Percentiles rank a stretch among this genome's conserved stretches.
These are phyloP conservation scores for Trichophaea hybrida DNA, from an alignment of 2,329 filamentous ascomycete species.

Conservation along the genomic window DNA sequence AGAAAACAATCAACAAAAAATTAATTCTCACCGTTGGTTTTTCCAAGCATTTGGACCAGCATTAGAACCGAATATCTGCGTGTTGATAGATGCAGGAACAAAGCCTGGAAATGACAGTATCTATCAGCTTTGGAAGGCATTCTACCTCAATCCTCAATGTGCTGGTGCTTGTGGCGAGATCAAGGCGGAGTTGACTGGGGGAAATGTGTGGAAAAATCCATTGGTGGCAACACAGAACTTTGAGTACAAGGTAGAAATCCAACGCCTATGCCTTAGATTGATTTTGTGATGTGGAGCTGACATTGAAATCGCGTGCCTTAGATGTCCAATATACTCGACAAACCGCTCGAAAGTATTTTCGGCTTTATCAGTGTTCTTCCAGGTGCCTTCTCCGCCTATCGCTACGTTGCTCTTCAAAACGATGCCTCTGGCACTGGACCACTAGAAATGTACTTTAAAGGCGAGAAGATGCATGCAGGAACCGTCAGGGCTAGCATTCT, in stretches of 20 bases:
- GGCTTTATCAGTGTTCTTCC: slow-evolving; percentile 95
- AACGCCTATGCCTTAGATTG: neutral
- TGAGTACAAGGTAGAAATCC: slow-evolving; percentile 61
- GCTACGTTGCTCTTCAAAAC: slow-evolving; percentile 96
- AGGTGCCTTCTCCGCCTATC: slow-evolving; percentile 95
- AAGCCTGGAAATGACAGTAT: slow-evolving; percentile 89
- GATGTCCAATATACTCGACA: slow-evolving; percentile 95
- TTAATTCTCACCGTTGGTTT: slow-evolving; percentile 97
- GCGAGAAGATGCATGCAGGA: slow-evolving; percentile 94
- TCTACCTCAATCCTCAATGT: slow-evolving; percentile 98
- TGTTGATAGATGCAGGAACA: slow-evolving; percentile 91
- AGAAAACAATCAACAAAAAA: slow-evolving; percentile 99
- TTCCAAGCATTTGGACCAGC: slow-evolving; percentile 97
- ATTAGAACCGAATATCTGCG: slow-evolving; percentile 90
- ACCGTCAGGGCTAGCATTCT: slow-evolving; percentile 99
- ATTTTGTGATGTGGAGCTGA: neutral
- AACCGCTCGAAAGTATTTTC: slow-evolving; percentile 91
- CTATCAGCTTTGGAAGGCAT: slow-evolving; percentile 87
- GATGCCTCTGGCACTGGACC: slow-evolving; percentile 94
- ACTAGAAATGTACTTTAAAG: slow-evolving; percentile 97
- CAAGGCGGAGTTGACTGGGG: slow-evolving; percentile 87
- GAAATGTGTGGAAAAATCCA: slow-evolving; percentile 84
- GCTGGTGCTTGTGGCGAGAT: slow-evolving; percentile 98
- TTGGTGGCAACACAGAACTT: slow-evolving; percentile 95
- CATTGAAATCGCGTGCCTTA: slow-evolving; percentile 46